These are phyloP conservation scores for Oryza meridionalis DNA, from an alignment of 176 grass and related monocot species.

Conservation along the genomic window DNA sequence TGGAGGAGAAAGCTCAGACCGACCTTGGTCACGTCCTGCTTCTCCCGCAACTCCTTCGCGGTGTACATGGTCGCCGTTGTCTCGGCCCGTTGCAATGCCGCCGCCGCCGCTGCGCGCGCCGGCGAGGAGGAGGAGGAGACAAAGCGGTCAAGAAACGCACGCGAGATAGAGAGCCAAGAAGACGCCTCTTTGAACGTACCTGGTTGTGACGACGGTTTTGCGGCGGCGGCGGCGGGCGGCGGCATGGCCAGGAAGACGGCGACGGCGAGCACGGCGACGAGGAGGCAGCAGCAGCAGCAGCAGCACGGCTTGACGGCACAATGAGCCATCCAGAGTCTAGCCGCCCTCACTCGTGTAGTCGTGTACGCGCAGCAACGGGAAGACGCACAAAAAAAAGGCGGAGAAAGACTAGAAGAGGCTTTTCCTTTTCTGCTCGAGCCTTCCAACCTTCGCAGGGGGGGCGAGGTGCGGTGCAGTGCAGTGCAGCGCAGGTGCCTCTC, in stretches of 20 bases:
- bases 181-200: conserved; percentile 21
- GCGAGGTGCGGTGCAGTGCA: neutral
- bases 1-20: conserved; percentile 22
- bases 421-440: conserved; percentile 15
- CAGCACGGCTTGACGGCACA: conserved; percentile 35
- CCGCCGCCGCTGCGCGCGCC: conserved; percentile 27
- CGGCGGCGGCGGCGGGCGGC: conserved; percentile 32
- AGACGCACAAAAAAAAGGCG: neutral
- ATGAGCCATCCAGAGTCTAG: conserved; percentile 43
- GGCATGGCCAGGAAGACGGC: conserved; percentile 46
- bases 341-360: neutral
- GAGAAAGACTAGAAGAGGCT: neutral
- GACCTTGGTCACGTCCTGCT: conserved; percentile 58
- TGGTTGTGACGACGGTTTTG: conserved; percentile 32
- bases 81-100: conserved; percentile 45
- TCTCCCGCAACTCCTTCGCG: conserved; percentile 43
- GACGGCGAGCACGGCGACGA: conserved; percentile 39
- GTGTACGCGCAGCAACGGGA: conserved; percentile 10
- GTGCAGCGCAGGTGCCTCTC: neutral
- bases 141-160: too few species aligned
- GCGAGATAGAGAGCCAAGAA: conserved; percentile 24
- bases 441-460: neutral
- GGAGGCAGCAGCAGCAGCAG: conserved; percentile 1
- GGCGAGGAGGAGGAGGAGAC: neutral
- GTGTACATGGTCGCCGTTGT: conserved; percentile 42